Evolutionary conservation across 2,329 filamentous ascomycete genomes (phyloP), one percentile per base, ranked within the genome.

Genomic region (Pestalotiopsis sp.): DNA sequence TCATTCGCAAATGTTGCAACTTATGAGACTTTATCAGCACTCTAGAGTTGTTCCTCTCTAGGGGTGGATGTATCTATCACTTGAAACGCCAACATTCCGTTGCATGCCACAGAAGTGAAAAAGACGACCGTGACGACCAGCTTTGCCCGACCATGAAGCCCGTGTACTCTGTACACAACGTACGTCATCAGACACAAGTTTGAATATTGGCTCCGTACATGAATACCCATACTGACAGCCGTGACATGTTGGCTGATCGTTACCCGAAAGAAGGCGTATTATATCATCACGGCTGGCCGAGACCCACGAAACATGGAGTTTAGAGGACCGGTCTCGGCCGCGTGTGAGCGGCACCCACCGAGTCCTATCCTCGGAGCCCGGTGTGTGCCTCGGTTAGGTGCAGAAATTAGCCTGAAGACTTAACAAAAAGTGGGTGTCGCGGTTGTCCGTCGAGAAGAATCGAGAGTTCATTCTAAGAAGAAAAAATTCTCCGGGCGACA

Each of bases 401-500:
- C 14, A 39, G 31, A 62, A 59, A 27, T 27, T 62, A 27, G 31
- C 9, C 14, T 20, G 17, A 14, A 36, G 36, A 62, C 25, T 14
- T 38, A 5, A 59, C 5, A 5, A 62, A 62, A 36, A 36, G 59
- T 27, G 59, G 27, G 59, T 41, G 59, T 36, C 17, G 59, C 31
- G 59, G 27, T 62, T 39, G 17, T 36, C 31, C 20, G 31, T 62
- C 27, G 20, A 62, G n/a, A 39, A 20, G 13, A 62, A 36, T 36
- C 31, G 31, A 36, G 59, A 39, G 25, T 62, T 23, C 59, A 13
- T 39, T 62, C 59, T 62, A 62, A 23, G n/a, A 20, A 62, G 38
- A 39, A 36, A 62, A 62, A 39, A 36, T 62, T 62, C 59, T 62
- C 59, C 59, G 59, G 27, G 38, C 20, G n/a, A 36, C 59, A 39